A percentile compares a stretch with the other conserved stretches of the same genome.
Evolutionary conservation across 768 basidiomycete genomes (phyloP).

Genomic region (Termitomyces sp.): DNA sequence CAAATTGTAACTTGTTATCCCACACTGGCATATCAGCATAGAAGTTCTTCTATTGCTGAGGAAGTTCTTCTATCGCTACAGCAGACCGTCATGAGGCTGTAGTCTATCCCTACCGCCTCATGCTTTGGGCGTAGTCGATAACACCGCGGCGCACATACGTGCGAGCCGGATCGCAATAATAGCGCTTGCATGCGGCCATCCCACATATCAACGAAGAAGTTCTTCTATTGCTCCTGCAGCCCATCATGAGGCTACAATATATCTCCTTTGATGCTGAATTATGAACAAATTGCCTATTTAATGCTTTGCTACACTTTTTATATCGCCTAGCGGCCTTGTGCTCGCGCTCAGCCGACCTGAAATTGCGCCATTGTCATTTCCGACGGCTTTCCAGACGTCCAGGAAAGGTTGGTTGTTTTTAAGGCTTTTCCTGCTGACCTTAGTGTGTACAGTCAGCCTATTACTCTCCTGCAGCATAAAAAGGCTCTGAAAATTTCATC

Average conservation of each 20-base stretch:
- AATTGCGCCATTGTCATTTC: neutral
- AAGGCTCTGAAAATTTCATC: neutral
- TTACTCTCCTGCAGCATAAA: neutral
- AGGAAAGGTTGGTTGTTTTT: neutral
- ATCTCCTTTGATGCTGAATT: neutral
- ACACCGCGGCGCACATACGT: neutral
- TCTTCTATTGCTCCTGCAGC: neutral
- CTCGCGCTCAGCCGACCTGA: neutral
- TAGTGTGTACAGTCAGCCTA: neutral
- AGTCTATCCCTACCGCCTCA: neutral
- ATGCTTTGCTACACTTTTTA: neutral
- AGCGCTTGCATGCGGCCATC: neutral
- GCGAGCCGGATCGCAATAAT: neutral
- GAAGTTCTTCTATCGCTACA: neutral
- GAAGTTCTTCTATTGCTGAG: constrained; percentile 1
- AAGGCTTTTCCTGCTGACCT: neutral
- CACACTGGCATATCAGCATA: neutral
- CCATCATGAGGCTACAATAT: neutral
- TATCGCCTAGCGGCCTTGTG: neutral
- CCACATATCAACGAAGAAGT: neutral
- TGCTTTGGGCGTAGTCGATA: neutral
- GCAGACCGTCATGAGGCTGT: neutral
- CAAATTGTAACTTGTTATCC: neutral
- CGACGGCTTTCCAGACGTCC: neutral
- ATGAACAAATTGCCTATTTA: neutral